Base-by-base conservation (phyloP, 2,329 filamentous ascomycete genomes). In the Reticulascus tulasneorum region DNA sequence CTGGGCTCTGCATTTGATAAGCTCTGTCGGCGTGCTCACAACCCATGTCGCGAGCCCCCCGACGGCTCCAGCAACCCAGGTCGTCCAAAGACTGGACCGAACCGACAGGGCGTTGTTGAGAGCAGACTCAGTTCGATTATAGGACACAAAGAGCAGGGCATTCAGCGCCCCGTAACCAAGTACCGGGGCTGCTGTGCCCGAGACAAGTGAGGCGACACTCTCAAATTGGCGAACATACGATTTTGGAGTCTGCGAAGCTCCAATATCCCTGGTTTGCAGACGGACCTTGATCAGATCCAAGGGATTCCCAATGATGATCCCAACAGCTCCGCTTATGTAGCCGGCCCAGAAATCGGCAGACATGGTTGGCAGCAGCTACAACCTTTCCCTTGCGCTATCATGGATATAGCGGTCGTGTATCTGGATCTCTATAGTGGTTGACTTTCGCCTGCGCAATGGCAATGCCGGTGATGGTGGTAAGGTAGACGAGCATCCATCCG, bases 341-440 rank as follows among this genome's bases (percentile, higher is more conserved):
- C 90, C 89, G 39, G 90, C 86, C 86, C 86, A 94, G 62, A 96
- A 96, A 58, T 95, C 90, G 49, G 87, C 79, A 33, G 86, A 86
- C 86, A 93, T 91, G 35, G 17, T 35, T 21, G 23, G 32, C 10
- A 15, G n/a, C n/a, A n/a, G n/a, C n/a, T n/a, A n/a, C n/a, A n/a
- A n/a, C n/a, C n/a, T n/a, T 6, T 21, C 6, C 16, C 13, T 18
- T 11, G 21, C 24, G n/a, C 8, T 27, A 5, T 7, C 5, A 18
- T 12, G 24, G 20, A 21, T 44, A 46, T 16, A 35, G 41, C 4
- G 11, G 19, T 17, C 32, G 38, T 23, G 26, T 38, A 6, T 42
- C 34, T 8, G 32, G 41, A 23, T 46, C 41, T 18, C 32, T 33
- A 23, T 41, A 41, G 40, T 46, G 41, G 15, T 36, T 28, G 13